Base-by-base conservation (phyloP, 441 rosid genomes). In the Croton setiger region DNA sequence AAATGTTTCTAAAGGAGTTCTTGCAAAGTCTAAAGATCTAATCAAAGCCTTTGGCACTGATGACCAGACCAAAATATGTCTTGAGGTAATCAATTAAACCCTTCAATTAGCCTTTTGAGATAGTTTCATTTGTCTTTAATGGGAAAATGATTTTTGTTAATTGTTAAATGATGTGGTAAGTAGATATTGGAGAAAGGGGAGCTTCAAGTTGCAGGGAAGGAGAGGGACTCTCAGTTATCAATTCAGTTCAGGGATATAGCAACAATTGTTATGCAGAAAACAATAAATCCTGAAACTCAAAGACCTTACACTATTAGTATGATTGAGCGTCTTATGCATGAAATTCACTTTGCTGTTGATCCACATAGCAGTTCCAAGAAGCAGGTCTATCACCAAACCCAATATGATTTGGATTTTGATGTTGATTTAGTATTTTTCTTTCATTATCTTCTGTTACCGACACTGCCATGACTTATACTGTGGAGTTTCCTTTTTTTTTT, bases 181-280 rank as follows among this genome's bases (percentile, higher is more conserved):
- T 76, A 93, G 96, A 92, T 95, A 78, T 66, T 95, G 92, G 96
- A 92, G 39, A 90, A 90, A 80, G 99, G 99, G 59, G 99, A 95
- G 83, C 97, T 95, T 74, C 98, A 95, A 78, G 88, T 95, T 79
- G 99, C 99, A 5, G 98, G 98, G 20, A 95, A 95, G 79, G 99
- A 92, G 82, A 83, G 98, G 84, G 99, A 95, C 59, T 86, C 92
- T 6, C 97, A 92, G 78, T 80, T 90, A 2, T 83, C 97, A 0
- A 92, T 86, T 80, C 98, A 92, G 86, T 95, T 95, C 78, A 83
- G 98, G 56, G 99, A 95, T 79, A 88, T 92, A 60, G 96, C 99
- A 8, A 88, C 97, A 0, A 92, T 92, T 74, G 92, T 95, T 62
- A 89, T 95, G 99, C 95, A 95, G 85, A 95, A 91, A 81, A 92